Base-by-base conservation (phyloP, 2,329 filamentous ascomycete genomes). In the Venturia asperata region DNA sequence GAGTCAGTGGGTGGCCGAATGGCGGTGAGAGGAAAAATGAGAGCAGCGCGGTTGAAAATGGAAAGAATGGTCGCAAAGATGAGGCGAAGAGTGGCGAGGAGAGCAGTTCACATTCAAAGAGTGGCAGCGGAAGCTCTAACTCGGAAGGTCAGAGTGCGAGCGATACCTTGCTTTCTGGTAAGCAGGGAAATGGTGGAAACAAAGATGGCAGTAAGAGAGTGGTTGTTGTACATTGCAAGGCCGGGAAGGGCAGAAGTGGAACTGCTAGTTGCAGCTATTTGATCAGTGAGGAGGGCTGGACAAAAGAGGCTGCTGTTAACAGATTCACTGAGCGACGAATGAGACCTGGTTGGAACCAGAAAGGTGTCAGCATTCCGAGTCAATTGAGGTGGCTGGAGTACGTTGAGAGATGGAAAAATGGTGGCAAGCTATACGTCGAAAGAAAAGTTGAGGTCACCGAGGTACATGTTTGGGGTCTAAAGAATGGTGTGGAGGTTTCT, bases 141-240 rank as follows among this genome's bases (percentile, higher is more conserved):
- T 30, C 78, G 80, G 45, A 52, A 13, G 27, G 5, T 3, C 21
- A 52, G 47, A 27, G 47, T 15, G 10, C 47, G 10, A 27, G 10
- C 21, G 21, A 17, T 52, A 27, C 5, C 15, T 27, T 21, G 11
- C 10, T 27, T 2, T 21, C 21, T 24, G 13, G 47, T 10, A 30
- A 52, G 10, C 45, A 75, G 74, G 37, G 64, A 66, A 9, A 63
- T 74, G 19, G 67, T 70, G 43, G 67, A 64, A 65, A 15, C 11
- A 52, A 30, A 15, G 47, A 52, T 27, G 47, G 47, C 11, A 52
- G 47, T 15, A 52, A 52, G n/a, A 82, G 91, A 42, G 91, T 97
- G 0, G 88, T 88, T 0, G 92, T 97, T 7, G 91, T 97, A 9
- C 94, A 99, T 76, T 97, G 94, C 80, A 97, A 97, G 74, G 94